Evolutionary conservation across 495 filamentous ascomycete genomes (phyloP), one percentile per base, ranked within the genome.

Genomic region (Aspergillus campestris): DNA sequence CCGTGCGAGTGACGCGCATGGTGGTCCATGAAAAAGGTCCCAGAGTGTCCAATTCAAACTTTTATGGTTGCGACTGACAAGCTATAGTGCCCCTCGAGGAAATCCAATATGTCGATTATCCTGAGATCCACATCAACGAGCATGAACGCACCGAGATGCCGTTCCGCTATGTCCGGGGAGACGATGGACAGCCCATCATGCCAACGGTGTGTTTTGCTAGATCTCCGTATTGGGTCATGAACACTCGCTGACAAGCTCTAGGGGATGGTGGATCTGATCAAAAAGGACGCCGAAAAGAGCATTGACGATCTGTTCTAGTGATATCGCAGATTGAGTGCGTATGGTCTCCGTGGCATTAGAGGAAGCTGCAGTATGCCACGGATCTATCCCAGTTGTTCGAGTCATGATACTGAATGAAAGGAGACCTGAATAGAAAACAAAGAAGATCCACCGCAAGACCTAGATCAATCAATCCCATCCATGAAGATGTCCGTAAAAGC

Each of bases 91-190:
- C 82, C 0, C 64, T 97, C 10, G 74, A 82, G 35, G 66, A 88
- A 45, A 86, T 98, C 28, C 72, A 75, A 18, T 96, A 90, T 55
- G 55, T 89, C 9, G 89, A 97, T 56, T 79, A 86, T 58, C 92
- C 92, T 0, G 91, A 97, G 56, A 71, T 98, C 53, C 78, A 79
- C 48, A 81, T 97, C 61, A 89, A 84, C 65, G 83, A 91, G 59
- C 81, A 95, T 59, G 92, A 98, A 61, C 87, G 85, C 54, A 94
- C 87, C 1, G 74, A 94, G 61, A 98, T 98, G 92, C 92, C 92
- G 0, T 98, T 97, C 65, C 86, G 91, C 42, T 98, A 98, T 60
- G 88, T 98, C 15, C 84, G 77, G 57, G 82, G 72, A 38, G 64
- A 73, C 6, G 71, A 87, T 45, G 89, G 84, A 15, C 70, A 83